Evolutionary conservation across 257 asterid genomes (phyloP), one percentile per base, ranked within the genome.

Genomic region (Linderniella brevidens): DNA sequence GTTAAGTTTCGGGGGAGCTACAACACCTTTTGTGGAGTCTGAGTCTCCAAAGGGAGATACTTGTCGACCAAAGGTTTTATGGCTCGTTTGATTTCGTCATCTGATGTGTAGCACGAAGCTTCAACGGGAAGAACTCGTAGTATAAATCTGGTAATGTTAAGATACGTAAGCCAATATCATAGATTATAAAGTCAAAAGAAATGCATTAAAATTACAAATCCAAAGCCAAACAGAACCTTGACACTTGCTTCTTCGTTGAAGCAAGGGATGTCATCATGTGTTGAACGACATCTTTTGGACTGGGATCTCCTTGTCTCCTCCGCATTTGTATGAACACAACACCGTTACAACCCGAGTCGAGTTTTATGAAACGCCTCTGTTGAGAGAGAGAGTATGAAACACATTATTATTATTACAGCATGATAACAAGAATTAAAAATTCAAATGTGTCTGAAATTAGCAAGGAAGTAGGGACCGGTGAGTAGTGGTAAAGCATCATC

Each of bases 181-280:
- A 52, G 51, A 25, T 49, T 32, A 12, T 11, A 14, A 19, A 37
- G 46, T 43, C 8, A 18, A 58, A 18, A 13, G 5, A 18, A 15
- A 13, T 9, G 48, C 14, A 13, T 8, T 43, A 8, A 16, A 5
- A 43, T 16, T 13, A 8, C 48, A 43, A 41, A 43, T 25, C 32
- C 13, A 53, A 57, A 57, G 25, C 14, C 32, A 46, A 35, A 43
- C 53, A 36, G 50, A 54, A 84, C 96, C 96, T 85, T 13, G 94
- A 85, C 5, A 90, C 60, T 10, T 85, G 82, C 68, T 77, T 90
- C 77, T 64, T 75, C 54, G 83, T 64, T 25, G 64, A 63, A 52
- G 94, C 92, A 66, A 85, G 78, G 55, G 96, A 90, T 41, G 86
- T 72, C 92, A 85, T 73, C 92, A 90, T 90, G 70, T 69, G 81